Base-by-base conservation (phyloP, 495 filamentous ascomycete species). In the Thermothielavioides terrestris region DNA sequence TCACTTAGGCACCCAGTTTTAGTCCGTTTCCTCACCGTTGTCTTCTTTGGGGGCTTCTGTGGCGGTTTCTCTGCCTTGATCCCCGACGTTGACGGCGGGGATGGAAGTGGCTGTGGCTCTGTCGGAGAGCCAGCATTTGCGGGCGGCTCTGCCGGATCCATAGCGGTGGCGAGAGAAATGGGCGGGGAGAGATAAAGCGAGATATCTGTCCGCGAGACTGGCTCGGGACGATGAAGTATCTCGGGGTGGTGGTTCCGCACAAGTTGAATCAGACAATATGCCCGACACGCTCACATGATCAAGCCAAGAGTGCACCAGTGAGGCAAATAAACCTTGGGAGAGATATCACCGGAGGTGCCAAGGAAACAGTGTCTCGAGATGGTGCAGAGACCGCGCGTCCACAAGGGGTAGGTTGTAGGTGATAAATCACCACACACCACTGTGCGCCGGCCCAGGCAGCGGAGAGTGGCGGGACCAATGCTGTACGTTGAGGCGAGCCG, bases 1-100 rank as follows among this genome's bases (percentile, higher is more conserved):
- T 62, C 78, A 92, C 87, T 98, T 51, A 98, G 73, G 67, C 92
- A 98, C 21, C 92, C 92, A 2, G 92, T 96, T 69, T 98, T 98
- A 32, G 92, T 96, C 58, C 92, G 78, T 64, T 88, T 95, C 57
- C 84, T 74, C n/a, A 65, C 66, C 11, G 58, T 32, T 10, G 56
- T 28, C 46, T 65, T 72, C 46, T 64, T 70, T 4, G 58, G 48
- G 35, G 48, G 51, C 30, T 54, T 50, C 42, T 67, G 63, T n/a
- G 53, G 46, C 31, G 52, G 54, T 30, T 55, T 48, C 32, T 68
- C 63, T 18, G 60, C 64, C 12, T 63, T 52, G 42, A 53, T 31
- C 20, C 42, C 42, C 11, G 45, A 10, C 17, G 15, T 50, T 18
- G 46, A 32, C 0, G 47, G 12, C 0, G 50, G 48, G 18, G 57